Percentiles rank a stretch among this genome's conserved stretches.
These are phyloP conservation scores for Rehmannia glutinosa DNA, from an alignment of 257 asterid genomes.

Conservation along the genomic window DNA sequence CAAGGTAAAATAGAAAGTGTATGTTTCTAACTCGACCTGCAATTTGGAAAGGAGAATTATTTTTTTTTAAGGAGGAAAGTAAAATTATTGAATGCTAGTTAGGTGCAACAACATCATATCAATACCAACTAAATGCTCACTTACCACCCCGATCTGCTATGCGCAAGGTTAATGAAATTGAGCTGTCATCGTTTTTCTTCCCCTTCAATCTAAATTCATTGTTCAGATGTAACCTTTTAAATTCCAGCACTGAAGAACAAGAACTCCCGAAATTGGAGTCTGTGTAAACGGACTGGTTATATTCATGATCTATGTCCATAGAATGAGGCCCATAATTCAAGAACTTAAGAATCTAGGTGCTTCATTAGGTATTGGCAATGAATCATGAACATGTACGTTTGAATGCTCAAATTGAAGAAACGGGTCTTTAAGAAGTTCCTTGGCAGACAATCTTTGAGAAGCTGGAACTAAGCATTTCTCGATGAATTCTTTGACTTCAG, in stretches of 20 bases:
- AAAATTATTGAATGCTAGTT: background rate
- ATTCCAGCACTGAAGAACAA: constrained; percentile 34
- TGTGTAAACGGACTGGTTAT: constrained; percentile 32
- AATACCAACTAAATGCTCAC: constrained; percentile 7
- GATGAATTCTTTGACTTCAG: constrained; percentile 52
- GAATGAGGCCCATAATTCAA: constrained; percentile 33
- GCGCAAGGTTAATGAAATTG: constrained; percentile 51
- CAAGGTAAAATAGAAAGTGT: constrained; percentile 54
- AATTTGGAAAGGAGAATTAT: background rate
- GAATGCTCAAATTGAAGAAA: constrained; percentile 45
- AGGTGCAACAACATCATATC: background rate
- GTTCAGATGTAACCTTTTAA: constrained; percentile 42
- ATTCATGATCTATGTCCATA: constrained; percentile 62
- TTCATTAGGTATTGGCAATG: constrained; percentile 28
- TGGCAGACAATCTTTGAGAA: constrained; percentile 55
- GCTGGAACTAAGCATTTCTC: constrained; percentile 66
- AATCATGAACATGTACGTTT: constrained; percentile 17
- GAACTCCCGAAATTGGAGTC: constrained; percentile 44
- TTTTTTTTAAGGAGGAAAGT: no score
- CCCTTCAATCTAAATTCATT: constrained; percentile 58
- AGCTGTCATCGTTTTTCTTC: constrained; percentile 42
- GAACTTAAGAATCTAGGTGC: constrained; percentile 34
- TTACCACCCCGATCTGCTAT: constrained; percentile 49
- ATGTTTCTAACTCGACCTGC: constrained; percentile 53
- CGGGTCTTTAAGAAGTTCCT: constrained; percentile 59